phyloP scores from a whole-genome alignment of 306 rosid species.

The Chamaecrista fasciculata region DNA sequence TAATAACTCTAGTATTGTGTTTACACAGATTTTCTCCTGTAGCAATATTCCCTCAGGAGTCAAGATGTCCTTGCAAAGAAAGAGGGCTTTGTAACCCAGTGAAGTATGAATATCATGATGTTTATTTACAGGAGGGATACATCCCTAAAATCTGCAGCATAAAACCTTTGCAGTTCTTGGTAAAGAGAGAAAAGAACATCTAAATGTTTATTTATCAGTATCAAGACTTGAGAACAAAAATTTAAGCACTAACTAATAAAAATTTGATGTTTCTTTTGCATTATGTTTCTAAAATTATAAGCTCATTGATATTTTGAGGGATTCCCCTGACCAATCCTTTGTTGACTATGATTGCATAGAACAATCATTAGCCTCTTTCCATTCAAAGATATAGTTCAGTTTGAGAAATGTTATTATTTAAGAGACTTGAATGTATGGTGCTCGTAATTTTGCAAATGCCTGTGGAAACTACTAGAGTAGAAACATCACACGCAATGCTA shows the following conservation, averaged over 20 bases:
- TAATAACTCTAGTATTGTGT: conserved; percentile 16
- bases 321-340: neutral
- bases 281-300: neutral
- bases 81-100: conserved; percentile 27
- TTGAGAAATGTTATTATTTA: neutral
- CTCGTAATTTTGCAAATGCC: neutral
- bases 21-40: conserved; percentile 27
- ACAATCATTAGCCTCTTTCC: neutral
- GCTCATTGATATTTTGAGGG: neutral
- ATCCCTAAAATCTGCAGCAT: conserved; percentile 27
- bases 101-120: conserved; percentile 42
- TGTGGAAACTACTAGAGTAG: conserved; percentile 15
- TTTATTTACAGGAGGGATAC: conserved; percentile 28
- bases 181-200: conserved; percentile 26
- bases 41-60: conserved; percentile 17
- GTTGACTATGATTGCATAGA: neutral
- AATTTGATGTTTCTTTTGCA: neutral
- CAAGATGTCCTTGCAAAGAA: conserved; percentile 17
- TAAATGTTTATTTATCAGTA: neutral
- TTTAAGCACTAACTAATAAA: neutral
- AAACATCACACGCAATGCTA: neutral
- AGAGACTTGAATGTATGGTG: neutral
- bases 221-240: conserved; percentile 8
- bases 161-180: conserved; percentile 27
- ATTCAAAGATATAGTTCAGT: neutral